Evolutionary conservation across 257 asterid genomes (phyloP).

Genomic region (Mitragyna speciosa): DNA sequence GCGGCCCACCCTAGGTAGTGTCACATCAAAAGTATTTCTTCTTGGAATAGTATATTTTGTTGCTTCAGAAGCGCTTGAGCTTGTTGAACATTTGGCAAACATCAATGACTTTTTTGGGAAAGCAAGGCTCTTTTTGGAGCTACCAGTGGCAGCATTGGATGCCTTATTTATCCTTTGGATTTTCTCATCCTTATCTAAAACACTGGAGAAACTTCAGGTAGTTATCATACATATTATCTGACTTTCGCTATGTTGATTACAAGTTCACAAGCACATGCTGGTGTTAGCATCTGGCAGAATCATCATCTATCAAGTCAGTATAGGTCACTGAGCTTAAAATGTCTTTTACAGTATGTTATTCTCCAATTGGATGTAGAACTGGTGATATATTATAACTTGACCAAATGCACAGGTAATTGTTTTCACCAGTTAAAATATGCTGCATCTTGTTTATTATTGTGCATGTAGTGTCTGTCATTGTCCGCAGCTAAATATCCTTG

Average conservation of each 20-base stretch:
- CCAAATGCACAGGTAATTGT: not conserved
- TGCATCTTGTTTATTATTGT: not conserved
- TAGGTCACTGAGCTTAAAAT: not conserved
- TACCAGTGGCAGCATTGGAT: conserved; percentile 92
- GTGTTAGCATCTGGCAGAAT: not conserved
- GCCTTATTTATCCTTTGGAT: conserved; percentile 93
- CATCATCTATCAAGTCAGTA: not conserved
- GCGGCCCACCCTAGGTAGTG: conserved; percentile 87
- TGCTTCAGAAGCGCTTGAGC: conserved; percentile 97
- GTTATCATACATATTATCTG: not conserved
- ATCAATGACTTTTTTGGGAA: conserved; percentile 90
- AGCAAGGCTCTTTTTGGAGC: conserved; percentile 80
- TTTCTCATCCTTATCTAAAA: conserved; percentile 87
- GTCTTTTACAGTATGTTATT: not conserved
- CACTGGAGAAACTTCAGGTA: conserved; percentile 98
- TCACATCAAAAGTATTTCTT: conserved; percentile 65
- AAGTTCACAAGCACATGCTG: not conserved
- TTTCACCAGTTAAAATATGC: not conserved
- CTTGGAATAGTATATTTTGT: conserved; percentile 76
- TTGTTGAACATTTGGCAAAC: conserved; percentile 94
- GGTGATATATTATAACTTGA: not conserved
- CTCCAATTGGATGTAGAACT: not conserved
- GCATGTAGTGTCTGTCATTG: not conserved
- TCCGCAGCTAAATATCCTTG: too few species aligned
- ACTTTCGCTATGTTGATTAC: not conserved